phyloP scores from a whole-genome alignment of 495 filamentous ascomycete genomes.

The Aspergillus avenaceus region DNA sequence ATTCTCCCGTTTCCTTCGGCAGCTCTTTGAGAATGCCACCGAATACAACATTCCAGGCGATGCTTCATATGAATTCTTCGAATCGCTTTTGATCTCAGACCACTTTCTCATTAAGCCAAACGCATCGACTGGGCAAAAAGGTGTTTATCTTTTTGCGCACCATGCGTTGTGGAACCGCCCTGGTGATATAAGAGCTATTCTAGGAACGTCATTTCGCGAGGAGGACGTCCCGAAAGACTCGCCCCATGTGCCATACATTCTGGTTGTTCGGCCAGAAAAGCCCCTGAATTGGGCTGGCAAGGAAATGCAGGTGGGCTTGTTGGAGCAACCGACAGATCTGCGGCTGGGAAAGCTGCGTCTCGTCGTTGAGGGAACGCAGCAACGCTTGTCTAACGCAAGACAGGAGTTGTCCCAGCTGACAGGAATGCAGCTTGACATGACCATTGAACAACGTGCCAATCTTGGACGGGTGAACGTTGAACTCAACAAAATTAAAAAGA shows the following conservation, averaged over 20 bases:
- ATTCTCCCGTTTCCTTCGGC: conserved; percentile 81
- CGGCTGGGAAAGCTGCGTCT: conserved; percentile 83
- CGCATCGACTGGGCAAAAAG: conserved; percentile 60
- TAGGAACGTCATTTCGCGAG: conserved; percentile 83
- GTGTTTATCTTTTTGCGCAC: conserved; percentile 80
- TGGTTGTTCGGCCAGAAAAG: conserved; percentile 79
- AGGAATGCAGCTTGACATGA: conserved; percentile 76
- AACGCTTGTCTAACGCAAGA: conserved; percentile 72
- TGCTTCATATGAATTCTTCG: conserved; percentile 67
- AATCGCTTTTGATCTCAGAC: conserved; percentile 74
- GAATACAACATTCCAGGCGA: conserved; percentile 77
- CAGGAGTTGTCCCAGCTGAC: conserved; percentile 69
- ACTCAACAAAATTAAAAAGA: conserved; percentile 92
- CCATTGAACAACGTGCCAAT: conserved; percentile 90
- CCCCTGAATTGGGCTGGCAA: conserved; percentile 80
- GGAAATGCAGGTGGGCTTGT: conserved; percentile 61
- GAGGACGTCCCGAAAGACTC: conserved; percentile 67
- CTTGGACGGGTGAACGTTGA: conserved; percentile 86
- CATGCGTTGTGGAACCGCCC: conserved; percentile 69
- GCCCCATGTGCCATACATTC: conserved; percentile 66
- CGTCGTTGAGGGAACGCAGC: conserved; percentile 82
- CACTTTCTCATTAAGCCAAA: conserved; percentile 71
- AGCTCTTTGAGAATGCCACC: conserved; percentile 92
- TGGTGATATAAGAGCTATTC: conserved; percentile 75
- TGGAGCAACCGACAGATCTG: conserved; percentile 78